Base-by-base conservation (phyloP, 441 rosid genomes). In the Populus hybrid region DNA sequence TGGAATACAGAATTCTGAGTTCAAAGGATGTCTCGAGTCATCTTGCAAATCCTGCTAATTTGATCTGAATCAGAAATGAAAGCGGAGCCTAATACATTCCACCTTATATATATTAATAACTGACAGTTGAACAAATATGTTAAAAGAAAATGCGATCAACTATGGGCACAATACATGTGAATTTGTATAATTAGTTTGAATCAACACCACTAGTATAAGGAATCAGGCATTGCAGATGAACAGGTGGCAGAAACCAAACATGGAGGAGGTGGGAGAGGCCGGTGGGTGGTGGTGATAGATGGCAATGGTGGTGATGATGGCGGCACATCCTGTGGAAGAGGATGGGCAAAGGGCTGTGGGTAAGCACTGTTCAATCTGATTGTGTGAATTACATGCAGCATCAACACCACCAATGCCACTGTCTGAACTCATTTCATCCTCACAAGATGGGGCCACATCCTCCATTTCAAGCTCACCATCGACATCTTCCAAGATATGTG, bases 381-480 rank as follows among this genome's bases (percentile, higher is more conserved):
- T 79, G 73, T 36, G 86, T 40, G 83, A 76, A 66, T 84, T 75
- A 76, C 74, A 82, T 61, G 82, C 78, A 76, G 68, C 77, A 76
- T 67, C 76, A 38, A 74, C 81, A 75, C 77, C 82, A 80, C 75
- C 74, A 19, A 70, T 63, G 68, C 57, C 78, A 74, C 67, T 72
- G 21, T 80, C 35, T n/a, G 81, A 75, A 77, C 76, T 79, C 84
- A 77, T 86, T 81, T 91, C 95, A 80, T 79, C 83, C 75, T 89
- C 97, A 79, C 89, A 86, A 40, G 91, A 79, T 36, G 99, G 98
- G 79, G 98, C 91, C 86, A 92, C 95, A 74, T 97, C 99, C 88
- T 97, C 98, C 99, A 97, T 97, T 86, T 97, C 98, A 79, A 97
- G 98, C 82, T 97, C 98, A 24, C 97, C 98, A 81, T 97, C 99